A percentile compares a stretch with the other conserved stretches of the same genome.
These are phyloP conservation scores for Pinus tabuliformis DNA, from an alignment of 75 land plant genomes.

Conservation along the genomic window DNA sequence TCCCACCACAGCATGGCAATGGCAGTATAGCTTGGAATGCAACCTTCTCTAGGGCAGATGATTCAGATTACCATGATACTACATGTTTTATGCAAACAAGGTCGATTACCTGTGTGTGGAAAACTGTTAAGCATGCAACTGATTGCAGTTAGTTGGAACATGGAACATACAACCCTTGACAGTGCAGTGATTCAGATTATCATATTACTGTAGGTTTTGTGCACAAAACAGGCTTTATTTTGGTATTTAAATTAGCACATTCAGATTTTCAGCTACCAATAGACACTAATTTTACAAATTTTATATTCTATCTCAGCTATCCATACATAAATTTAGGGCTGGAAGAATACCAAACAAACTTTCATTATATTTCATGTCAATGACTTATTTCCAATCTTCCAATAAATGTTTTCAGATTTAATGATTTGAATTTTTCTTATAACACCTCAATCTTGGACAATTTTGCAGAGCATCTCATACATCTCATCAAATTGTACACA, in stretches of 20 bases:
- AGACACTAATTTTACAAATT: not conserved
- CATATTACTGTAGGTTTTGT: not conserved
- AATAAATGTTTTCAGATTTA: not conserved
- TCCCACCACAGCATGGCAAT: not conserved
- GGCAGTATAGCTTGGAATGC: too few relatives aligned
- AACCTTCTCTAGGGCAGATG: too few relatives aligned
- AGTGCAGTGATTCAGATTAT: constrained; percentile 5
- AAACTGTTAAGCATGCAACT: not conserved
- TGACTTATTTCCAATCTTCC: not conserved
- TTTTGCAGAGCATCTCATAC: not conserved
- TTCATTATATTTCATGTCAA: not conserved
- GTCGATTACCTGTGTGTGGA: not conserved
- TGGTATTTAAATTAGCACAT: not conserved
- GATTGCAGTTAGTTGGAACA: not conserved
- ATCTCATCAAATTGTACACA: constrained; percentile 4
- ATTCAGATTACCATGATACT: too few relatives aligned
- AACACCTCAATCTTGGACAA: not conserved
- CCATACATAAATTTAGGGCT: not conserved
- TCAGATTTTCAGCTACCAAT: not conserved
- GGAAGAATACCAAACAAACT: not conserved
- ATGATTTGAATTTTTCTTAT: not conserved
- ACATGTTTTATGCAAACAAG: not conserved
- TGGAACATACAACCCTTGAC: not conserved
- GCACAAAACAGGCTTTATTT: not conserved
- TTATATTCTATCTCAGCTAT: not conserved